Evolutionary conservation across 2,329 filamentous ascomycete species (phyloP), one percentile per base, ranked within the genome.

Genomic region (Diaporthe citri): DNA sequence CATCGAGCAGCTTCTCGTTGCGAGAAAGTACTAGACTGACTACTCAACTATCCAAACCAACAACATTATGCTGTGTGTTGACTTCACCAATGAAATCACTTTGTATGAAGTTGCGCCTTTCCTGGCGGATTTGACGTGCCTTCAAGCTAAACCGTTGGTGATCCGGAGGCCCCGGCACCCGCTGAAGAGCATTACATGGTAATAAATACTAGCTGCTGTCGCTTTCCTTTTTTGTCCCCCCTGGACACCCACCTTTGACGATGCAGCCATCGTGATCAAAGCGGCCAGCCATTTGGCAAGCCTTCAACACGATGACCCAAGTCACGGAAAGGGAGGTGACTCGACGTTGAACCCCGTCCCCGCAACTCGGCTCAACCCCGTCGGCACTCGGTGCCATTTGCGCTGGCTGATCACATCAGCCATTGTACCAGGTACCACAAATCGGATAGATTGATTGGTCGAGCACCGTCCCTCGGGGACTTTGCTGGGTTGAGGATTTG

Each of bases 351-450:
- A 52, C 15, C 28, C 64, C 64, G 46, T 28, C 25, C 22, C 46
- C 46, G 13, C 22, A 67, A 13, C 46, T 34, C 64, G 31, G 34
- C 48, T 5, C 20, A 69, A 69, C 34, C 20, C 64, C 64, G 64
- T 69, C 64, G 64, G 64, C 64, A 51, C 8, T 69, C 64, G 64
- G 64, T 69, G 22, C 62, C 46, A 67, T 28, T 67, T 52, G 43
- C 31, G 12, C 34, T 6, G 64, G 4, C 46, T 25, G 46, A 39
- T 52, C 31, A 52, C 28, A 51, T 67, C 64, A 67, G 64, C 64
- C 13, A 39, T 13, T 22, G 46, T 39, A 41, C 8, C 41, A 48
- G 62, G 34, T 20, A 69, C 64, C 48, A 69, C 64, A 22, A 36
- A 39, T 25, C 46, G 62, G 62, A 36, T 28, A 39, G 46, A 69